phyloP scores from a whole-genome alignment of 768 basidiomycete species.

The Cubamyces lactineus region DNA sequence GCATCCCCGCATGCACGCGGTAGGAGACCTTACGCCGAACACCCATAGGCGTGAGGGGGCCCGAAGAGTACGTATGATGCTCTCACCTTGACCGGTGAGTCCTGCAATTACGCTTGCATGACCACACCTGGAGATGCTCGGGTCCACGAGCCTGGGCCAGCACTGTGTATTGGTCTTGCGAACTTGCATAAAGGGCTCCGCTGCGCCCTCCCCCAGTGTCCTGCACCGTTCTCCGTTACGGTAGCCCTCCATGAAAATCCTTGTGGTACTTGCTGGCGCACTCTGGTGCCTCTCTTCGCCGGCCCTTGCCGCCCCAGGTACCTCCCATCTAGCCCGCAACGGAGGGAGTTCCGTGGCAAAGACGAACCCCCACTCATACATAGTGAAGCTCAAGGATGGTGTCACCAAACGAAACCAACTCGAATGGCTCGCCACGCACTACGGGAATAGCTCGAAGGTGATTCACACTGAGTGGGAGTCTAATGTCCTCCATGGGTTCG shows the following conservation, averaged over 20 bases:
- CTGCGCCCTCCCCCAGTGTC: too few relatives aligned
- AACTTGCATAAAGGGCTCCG: too few relatives aligned
- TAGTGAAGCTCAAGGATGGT: slow-evolving; percentile 29
- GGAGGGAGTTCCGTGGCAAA: slow-evolving; percentile 21
- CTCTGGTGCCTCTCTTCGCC: slow-evolving; percentile 8
- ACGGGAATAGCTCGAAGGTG: slow-evolving; percentile 9
- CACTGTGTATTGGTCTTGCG: too few relatives aligned
- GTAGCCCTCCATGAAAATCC: neutral
- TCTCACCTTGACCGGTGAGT: too few relatives aligned
- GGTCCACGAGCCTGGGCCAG: too few relatives aligned
- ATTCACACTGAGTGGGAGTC: slow-evolving; percentile 30
- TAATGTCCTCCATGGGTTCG: slow-evolving; percentile 29
- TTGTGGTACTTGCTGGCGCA: slow-evolving; percentile 1
- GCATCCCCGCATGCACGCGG: too few relatives aligned
- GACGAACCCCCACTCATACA: slow-evolving; percentile 26
- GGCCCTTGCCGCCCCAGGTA: neutral
- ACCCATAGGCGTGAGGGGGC: too few relatives aligned
- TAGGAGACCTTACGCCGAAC: too few relatives aligned
- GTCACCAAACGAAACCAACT: slow-evolving; percentile 25
- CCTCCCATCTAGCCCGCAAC: neutral
- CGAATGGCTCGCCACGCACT: slow-evolving; percentile 14
- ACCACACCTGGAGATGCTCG: too few relatives aligned
- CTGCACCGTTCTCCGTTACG: too few relatives aligned
- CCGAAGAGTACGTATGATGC: too few relatives aligned
- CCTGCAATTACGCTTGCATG: too few relatives aligned